A percentile compares a stretch with the other conserved stretches of the same genome.
Conservation (phyloP, 2,329 filamentous ascomycete genomes). For the Ophiocordyceps robertsii region DNA sequence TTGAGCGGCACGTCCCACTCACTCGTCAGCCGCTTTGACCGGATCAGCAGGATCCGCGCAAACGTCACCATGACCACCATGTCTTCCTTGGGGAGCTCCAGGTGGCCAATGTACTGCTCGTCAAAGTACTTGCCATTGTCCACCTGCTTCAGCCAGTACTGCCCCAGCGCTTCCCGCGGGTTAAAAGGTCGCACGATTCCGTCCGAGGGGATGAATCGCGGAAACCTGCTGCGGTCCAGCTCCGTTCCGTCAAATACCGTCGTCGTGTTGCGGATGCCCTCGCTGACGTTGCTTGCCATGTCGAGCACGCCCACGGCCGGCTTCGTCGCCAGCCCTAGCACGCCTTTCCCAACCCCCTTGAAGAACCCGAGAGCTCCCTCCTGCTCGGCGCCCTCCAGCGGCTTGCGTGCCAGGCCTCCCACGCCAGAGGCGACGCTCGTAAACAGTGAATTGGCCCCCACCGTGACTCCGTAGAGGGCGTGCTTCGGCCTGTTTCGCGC, state of each 20-base stretch:
- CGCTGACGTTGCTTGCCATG: slow-evolving; percentile 89
- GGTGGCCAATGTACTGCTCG: slow-evolving; percentile 91
- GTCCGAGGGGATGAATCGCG: slow-evolving; percentile 82
- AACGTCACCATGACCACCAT: slow-evolving; percentile 85
- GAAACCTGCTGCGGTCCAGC: slow-evolving; percentile 85
- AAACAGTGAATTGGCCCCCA: slow-evolving; percentile 88
- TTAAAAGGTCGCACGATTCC: slow-evolving; percentile 91
- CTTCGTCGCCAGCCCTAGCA: slow-evolving; percentile 90
- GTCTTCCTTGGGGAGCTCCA: slow-evolving; percentile 81
- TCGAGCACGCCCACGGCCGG: slow-evolving; percentile 94
- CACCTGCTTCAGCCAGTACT: slow-evolving; percentile 97
- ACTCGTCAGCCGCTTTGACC: slow-evolving; percentile 69
- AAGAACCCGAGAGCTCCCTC: slow-evolving; percentile 91
- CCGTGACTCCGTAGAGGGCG: slow-evolving; percentile 88
- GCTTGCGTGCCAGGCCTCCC: slow-evolving; percentile 83
- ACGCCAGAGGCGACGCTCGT: slow-evolving; percentile 88
- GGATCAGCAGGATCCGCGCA: slow-evolving; percentile 76
- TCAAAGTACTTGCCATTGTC: slow-evolving; percentile 98
- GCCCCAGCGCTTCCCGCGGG: slow-evolving; percentile 86
- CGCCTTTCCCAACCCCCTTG: slow-evolving; percentile 92
- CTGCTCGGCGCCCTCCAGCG: slow-evolving; percentile 88
- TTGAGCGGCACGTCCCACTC: slow-evolving; percentile 97
- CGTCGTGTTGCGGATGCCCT: slow-evolving; percentile 96
- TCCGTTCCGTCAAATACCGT: slow-evolving; percentile 95
- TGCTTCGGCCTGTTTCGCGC: slow-evolving; percentile 93